phyloP scores from a whole-genome alignment of 495 filamentous ascomycete genomes.

The Hyaloscypha hepaticicola region DNA sequence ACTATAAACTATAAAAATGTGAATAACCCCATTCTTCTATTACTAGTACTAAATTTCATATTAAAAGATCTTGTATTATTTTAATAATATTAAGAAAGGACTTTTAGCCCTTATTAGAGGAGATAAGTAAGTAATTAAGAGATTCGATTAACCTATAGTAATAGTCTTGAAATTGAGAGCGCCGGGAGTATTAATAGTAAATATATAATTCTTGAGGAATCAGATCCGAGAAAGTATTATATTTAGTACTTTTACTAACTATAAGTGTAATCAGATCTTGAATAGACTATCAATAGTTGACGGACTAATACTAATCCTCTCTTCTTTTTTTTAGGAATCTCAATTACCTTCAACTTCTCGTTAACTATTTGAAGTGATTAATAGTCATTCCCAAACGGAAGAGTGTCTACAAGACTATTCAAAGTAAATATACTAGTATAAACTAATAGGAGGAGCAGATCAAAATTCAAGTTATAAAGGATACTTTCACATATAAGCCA shows the following conservation, averaged over 20 bases:
- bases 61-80: slow-evolving; percentile 32
- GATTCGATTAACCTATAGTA: slow-evolving; percentile 18
- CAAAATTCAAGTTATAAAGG: slow-evolving; percentile 11
- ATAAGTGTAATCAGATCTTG: slow-evolving; percentile 15
- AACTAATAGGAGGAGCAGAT: slow-evolving; percentile 12
- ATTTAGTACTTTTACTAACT: slow-evolving; percentile 18
- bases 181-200: slow-evolving; percentile 9
- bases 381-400: slow-evolving; percentile 3
- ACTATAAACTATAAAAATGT: slow-evolving; percentile 15
- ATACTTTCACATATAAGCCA: slow-evolving; percentile 14
- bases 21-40: slow-evolving; percentile 3
- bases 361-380: slow-evolving; percentile 22
- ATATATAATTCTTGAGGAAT: slow-evolving; percentile 9
- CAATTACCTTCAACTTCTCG: slow-evolving; percentile 15
- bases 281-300: background rate
- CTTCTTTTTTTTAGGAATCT: slow-evolving; percentile 22
- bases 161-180: slow-evolving; percentile 19
- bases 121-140: slow-evolving; percentile 10
- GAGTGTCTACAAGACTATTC: slow-evolving; percentile 17
- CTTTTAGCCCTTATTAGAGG: slow-evolving; percentile 6
- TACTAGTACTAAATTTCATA: background rate
- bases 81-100: slow-evolving; percentile 21
- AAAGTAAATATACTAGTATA: slow-evolving; percentile 18
- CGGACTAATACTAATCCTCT: slow-evolving; percentile 21
- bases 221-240: slow-evolving; percentile 5